Evolutionary conservation across 2,329 filamentous ascomycete genomes (phyloP).

Genomic region (Botryotinia globosa): DNA sequence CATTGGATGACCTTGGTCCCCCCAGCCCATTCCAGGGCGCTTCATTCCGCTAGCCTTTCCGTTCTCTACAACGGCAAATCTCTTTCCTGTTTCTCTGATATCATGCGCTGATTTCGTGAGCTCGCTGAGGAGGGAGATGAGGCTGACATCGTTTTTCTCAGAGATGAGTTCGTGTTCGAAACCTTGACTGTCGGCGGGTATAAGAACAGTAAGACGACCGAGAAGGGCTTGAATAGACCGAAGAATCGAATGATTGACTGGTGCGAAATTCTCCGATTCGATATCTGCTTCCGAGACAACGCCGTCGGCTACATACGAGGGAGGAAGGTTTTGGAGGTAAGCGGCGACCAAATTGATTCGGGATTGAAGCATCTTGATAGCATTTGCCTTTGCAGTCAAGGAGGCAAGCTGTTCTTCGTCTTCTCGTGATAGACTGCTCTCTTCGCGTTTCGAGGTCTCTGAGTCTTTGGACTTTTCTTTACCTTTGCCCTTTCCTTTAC

Average conservation of each 20-base stretch:
- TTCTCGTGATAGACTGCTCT: conserved; percentile 54
- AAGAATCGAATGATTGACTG: conserved; percentile 66
- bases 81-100: conserved; percentile 72
- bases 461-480: conserved; percentile 33
- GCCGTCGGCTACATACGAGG: conserved; percentile 56
- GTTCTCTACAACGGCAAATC: conserved; percentile 58
- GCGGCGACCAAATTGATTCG: conserved; percentile 68
- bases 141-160: conserved; percentile 79
- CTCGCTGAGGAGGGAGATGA: conserved; percentile 72
- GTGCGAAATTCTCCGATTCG: conserved; percentile 31
- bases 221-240: conserved; percentile 86
- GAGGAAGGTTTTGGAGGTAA: conserved; percentile 74
- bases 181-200: conserved; percentile 62
- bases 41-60: conserved; percentile 12
- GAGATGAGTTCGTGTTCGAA: conserved; percentile 70
- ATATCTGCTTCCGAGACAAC: conserved; percentile 38
- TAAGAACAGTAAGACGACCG: conserved; percentile 76
- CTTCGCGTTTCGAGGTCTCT: conserved; percentile 42
- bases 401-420: conserved; percentile 61
- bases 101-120: conserved; percentile 71
- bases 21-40: conserved; percentile 17
- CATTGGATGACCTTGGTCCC: conserved; percentile 6
- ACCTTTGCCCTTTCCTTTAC: conserved; percentile 38
- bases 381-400: conserved; percentile 85
- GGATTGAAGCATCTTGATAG: conserved; percentile 86